Percentiles rank a stretch among this genome's conserved stretches.
These are phyloP conservation scores for Hibiscus tridactylites DNA, from an alignment of 345 rosid species.

Conservation along the genomic window DNA sequence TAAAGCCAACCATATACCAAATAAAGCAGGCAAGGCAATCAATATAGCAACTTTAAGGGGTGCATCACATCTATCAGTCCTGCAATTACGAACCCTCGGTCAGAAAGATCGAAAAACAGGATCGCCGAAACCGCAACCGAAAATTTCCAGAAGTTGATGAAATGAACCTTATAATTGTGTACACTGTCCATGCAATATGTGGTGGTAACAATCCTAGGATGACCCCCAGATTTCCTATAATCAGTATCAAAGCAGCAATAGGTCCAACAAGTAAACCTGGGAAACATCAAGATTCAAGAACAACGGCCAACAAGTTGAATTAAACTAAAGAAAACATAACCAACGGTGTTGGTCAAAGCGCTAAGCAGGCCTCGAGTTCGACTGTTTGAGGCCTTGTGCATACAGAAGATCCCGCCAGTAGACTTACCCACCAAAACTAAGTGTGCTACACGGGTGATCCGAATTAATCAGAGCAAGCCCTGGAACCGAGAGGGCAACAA, in stretches of 20 bases:
- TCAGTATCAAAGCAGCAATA: constrained; percentile 54
- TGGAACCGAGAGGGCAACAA: too few species aligned
- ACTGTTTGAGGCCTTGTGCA: too few species aligned
- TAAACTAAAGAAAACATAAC: background rate
- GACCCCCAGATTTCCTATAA: constrained; percentile 59
- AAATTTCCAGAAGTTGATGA: background rate
- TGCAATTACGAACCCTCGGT: constrained; percentile 19
- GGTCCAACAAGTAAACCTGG: constrained; percentile 75
- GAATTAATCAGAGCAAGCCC: too few species aligned
- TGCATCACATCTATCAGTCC: constrained; percentile 47
- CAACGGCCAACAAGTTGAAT: background rate
- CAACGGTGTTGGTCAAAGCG: too few species aligned
- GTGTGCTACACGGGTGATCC: too few species aligned
- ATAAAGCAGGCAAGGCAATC: constrained; percentile 52
- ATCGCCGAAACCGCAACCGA: background rate
- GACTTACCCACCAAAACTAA: too few species aligned
- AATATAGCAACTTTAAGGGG: constrained; percentile 59
- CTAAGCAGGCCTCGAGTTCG: too few species aligned
- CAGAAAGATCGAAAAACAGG: background rate
- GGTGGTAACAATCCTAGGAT: constrained; percentile 65
- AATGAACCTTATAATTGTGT: constrained; percentile 43
- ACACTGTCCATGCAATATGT: constrained; percentile 63
- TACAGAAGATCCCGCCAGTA: too few species aligned
- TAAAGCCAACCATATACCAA: constrained; percentile 63
- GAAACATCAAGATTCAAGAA: constrained; percentile 10